Base-by-base conservation (phyloP, 2,329 filamentous ascomycete genomes). In the Thielaviopsis euricoi region DNA sequence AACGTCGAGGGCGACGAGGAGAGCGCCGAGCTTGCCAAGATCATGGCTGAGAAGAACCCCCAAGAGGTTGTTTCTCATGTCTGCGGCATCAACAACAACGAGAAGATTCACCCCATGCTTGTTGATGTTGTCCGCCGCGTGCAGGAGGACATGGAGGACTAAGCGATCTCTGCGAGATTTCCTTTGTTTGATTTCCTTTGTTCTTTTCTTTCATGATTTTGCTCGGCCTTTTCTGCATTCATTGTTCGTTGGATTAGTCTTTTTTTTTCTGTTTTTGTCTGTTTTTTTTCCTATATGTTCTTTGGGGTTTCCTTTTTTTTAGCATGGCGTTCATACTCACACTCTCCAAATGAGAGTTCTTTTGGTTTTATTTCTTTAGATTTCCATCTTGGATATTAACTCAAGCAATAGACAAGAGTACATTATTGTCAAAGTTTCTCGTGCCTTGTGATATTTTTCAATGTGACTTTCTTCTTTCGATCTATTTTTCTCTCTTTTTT, bases 1-100 rank as follows among this genome's bases (percentile, higher is more conserved):
- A 88, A 95, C 65, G 86, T 96, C 58, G 81, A 90, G 65, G 89
- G 83, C 13, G 93, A 98, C 63, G 87, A 94, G 0, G 93, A 97
- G 79, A 94, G 87, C 62, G 76, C 74, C 63, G 84, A 95, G 72
- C 79, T 98, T 12, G 87, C 88, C 66, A 83, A 87, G 75, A 89
- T 94, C 67, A 85, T 98, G 74, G 82, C 86, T 61, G 78, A 83
- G 62, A 79, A 85, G 67, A 76, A 76, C 2, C 76, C 91, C 15
- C 83, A 87, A 64, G 83, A 86, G 1, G 86, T 91, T 9, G 87
- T 91, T 52, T 74, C 76, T 68, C 80, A 91, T 71, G 80, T 98
- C 62, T 94, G 87, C 64, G 89, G 89, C 48, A 77, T 98, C 58
- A 82, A 89, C 65, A 73, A 81, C 60, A 75, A 71, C 23, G 87